Conservation (phyloP, 192 early-diverging fungal species). For the Dispira simplex region DNA sequence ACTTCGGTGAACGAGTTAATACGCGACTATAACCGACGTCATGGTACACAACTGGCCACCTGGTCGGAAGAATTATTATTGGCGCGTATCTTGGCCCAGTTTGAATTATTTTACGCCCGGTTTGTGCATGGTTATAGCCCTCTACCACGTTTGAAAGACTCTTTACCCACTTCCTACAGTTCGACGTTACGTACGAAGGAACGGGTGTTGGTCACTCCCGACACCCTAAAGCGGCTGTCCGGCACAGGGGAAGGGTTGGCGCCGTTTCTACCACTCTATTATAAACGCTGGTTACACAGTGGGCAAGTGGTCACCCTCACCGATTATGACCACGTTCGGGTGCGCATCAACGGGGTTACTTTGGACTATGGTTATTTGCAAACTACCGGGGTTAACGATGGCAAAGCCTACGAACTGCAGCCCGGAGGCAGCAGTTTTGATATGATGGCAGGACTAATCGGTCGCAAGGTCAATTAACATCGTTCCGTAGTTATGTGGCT, state of each 20-base stretch:
- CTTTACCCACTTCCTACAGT: neutral
- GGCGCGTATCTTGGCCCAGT: constrained; percentile 43
- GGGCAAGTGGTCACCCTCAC: constrained; percentile 49
- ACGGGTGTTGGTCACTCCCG: neutral
- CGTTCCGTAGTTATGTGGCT: no score
- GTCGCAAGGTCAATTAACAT: constrained; percentile 24
- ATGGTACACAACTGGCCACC: constrained; percentile 24
- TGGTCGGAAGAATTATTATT: constrained; percentile 43
- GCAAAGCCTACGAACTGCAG: constrained; percentile 53
- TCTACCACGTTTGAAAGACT: neutral
- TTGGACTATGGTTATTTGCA: constrained; percentile 53
- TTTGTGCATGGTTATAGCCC: constrained; percentile 31
- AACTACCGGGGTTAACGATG: constrained; percentile 41
- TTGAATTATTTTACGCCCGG: constrained; percentile 58
- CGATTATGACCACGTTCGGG: constrained; percentile 36
- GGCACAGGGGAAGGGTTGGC: constrained; percentile 33
- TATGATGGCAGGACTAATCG: constrained; percentile 87
- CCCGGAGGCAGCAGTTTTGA: constrained; percentile 98
- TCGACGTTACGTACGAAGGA: neutral
- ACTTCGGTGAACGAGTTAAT: constrained; percentile 76
- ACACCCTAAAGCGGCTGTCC: neutral
- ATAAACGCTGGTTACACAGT: constrained; percentile 75
- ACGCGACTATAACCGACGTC: constrained; percentile 29
- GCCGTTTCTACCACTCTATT: constrained; percentile 65
- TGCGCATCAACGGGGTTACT: constrained; percentile 63